A percentile compares a stretch with the other conserved stretches of the same genome.
Conservation (phyloP, 2,329 filamentous ascomycete genomes). For the Tolypocladium album region DNA sequence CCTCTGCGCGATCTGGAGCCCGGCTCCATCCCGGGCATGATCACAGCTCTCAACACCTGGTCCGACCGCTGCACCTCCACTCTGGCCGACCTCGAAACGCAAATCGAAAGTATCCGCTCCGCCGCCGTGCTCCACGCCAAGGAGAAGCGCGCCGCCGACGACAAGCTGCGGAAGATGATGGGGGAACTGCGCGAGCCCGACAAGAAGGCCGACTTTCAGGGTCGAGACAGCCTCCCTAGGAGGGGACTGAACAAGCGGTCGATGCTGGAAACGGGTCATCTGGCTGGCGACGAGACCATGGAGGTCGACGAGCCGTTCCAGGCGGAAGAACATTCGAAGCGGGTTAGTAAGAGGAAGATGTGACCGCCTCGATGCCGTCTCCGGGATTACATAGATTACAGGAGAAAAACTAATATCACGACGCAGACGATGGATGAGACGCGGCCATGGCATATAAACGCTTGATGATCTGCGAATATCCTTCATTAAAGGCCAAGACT, state of each 20-base stretch:
- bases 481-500: not conserved
- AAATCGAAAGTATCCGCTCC: constrained; percentile 57
- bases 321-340: constrained; percentile 36
- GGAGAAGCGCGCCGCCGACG: constrained; percentile 36
- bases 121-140: constrained; percentile 43
- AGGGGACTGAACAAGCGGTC: constrained; percentile 19
- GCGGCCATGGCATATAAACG: constrained; percentile 11
- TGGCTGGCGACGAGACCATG: constrained; percentile 38
- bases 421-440: constrained; percentile 17
- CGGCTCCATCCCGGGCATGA: constrained; percentile 57
- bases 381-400: not conserved
- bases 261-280: constrained; percentile 31
- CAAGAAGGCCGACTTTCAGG: constrained; percentile 16
- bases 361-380: constrained; percentile 14
- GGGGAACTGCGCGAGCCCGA: constrained; percentile 33
- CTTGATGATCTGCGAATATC: not conserved
- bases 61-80: constrained; percentile 65
- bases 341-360: constrained; percentile 43
- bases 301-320: constrained; percentile 44
- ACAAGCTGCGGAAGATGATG: constrained; percentile 37
- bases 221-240: constrained; percentile 14
- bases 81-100: constrained; percentile 62
- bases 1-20: constrained; percentile 80
- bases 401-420: constrained; percentile 11
- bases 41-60: constrained; percentile 62